Base-by-base conservation (phyloP, 2,329 filamentous ascomycete species). In the Cytospora paraplurivora region DNA sequence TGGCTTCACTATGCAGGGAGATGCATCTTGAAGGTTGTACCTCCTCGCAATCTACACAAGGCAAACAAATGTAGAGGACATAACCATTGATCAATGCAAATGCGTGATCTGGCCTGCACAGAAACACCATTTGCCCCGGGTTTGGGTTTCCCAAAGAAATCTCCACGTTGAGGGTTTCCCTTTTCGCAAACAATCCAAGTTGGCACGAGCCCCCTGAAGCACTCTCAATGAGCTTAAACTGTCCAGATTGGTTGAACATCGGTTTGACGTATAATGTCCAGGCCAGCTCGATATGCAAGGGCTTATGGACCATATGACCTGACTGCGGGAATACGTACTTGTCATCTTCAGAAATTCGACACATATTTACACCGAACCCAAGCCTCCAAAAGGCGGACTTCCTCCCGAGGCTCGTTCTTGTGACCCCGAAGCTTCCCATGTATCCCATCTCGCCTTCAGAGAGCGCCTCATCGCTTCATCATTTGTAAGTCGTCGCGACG, bases 321-420 rank as follows among this genome's bases (percentile, higher is more conserved):
- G 51, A 41, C 59, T 35, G 44, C 17, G 52, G 41, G 33, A 47
- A 33, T 50, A 52, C 50, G 52, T 38, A 27, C 53, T 41, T 52
- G 27, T 44, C 27, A 27, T 54, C 51, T 50, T 52, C 56, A 38
- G n/a, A 17, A 53, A 34, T 34, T 52, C 27, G 47, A 53, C 33
- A 57, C 57, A 52, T 55, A 56, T 56, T 32, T 37, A 51, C 52
- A 61, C 53, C 52, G 59, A 61, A 55, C 49, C 49, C 51, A 55
- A 53, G 54, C 44, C 44, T 47, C 44, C 11, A 10, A 11, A 11
- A 47, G n/a, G 44, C n/a, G 44, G 8, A 21, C n/a, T 47, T 21
- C n/a, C 10, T 19, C 12, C n/a, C 44, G 21, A 47, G 44, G n/a
- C 44, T 47, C n/a, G 1, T 10, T 47, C 44, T 19, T 2, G 50